Evolutionary conservation across 148 eudicot genomes (phyloP), one percentile per base, ranked within the genome.

Genomic region (Oxyria digyna): DNA sequence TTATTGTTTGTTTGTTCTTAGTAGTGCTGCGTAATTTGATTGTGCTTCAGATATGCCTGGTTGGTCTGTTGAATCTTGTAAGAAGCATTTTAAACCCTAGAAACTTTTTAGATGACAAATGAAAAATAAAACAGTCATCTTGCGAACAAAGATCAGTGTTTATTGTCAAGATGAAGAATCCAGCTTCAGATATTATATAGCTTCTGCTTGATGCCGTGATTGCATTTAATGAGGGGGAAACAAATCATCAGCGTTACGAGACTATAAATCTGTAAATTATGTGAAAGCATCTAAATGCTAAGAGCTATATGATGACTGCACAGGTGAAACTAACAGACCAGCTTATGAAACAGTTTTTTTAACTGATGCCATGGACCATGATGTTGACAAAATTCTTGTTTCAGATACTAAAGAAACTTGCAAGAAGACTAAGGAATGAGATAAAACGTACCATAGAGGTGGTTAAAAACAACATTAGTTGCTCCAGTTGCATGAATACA

Each of bases 401-500:
- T 59, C 20, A 15, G 20, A 59, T 59, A 59, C 20, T 27, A 59
- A 59, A 31, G n/a, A 59, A 29, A 13, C 65, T 29, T 59, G 65
- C 65, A 31, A 15, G 37, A 31, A 27, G 20, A 31, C 65, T 15
- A 7, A 26, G 31, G 6, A 24, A 12, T 54, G 29, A 54, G 21
- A 46, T n/a, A 54, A 31, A 52, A 40, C 84, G 74, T 85, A 94
- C 99, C 99, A 76, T 94, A 94, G 32, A 94, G 96, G 52, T 89
- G 91, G 73, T 90, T 94, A 71, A 85, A 94, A 21, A 90, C 97
- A 15, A 94, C 79, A 69, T 88, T 88, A 24, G 86, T 83, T 0
- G 99, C 99, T 21, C 97, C 99, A n/a, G 78, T 72, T 37, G 91
- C 91, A 57, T 18, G 71, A 38, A 87, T 79, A 79, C 92, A 90